phyloP scores from a whole-genome alignment of 768 basidiomycete species.

The Leccinum subtestaceum region DNA sequence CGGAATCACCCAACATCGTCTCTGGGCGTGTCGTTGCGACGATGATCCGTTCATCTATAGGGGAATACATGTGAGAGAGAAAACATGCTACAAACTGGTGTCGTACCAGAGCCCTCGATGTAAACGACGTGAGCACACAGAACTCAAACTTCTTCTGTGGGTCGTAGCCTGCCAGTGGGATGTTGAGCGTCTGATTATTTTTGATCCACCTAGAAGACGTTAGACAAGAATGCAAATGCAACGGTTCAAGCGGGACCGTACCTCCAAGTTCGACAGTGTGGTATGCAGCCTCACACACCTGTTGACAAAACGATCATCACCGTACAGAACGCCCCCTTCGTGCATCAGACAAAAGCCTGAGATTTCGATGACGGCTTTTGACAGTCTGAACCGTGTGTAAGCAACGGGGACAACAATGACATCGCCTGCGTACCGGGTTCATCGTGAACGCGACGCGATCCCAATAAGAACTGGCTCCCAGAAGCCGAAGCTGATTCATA shows the following conservation, averaged over 20 bases:
- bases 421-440: constrained; percentile 59
- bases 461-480: constrained; percentile 44
- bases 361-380: constrained; percentile 79
- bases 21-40: no score
- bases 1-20: no score
- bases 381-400: constrained; percentile 46
- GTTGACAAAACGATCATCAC: constrained; percentile 94
- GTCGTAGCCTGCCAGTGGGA: no score
- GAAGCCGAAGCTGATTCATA: constrained; percentile 79
- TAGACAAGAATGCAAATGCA: background rate
- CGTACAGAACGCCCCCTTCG: constrained; percentile 89
- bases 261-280: constrained; percentile 62
- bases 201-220: constrained; percentile 3
- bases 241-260: constrained; percentile 25
- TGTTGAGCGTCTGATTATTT: no score
- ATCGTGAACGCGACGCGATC: constrained; percentile 65
- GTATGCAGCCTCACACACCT: constrained; percentile 69
- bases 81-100: no score
- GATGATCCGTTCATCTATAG: no score
- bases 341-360: constrained; percentile 77
- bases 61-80: no score
- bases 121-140: no score
- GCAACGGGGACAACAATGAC: background rate
- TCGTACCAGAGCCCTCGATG: no score
- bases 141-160: no score